These are phyloP conservation scores for Pseudonitzschia multistriata DNA, from an alignment of 108 stramenopile species.

Conservation along the genomic window DNA sequence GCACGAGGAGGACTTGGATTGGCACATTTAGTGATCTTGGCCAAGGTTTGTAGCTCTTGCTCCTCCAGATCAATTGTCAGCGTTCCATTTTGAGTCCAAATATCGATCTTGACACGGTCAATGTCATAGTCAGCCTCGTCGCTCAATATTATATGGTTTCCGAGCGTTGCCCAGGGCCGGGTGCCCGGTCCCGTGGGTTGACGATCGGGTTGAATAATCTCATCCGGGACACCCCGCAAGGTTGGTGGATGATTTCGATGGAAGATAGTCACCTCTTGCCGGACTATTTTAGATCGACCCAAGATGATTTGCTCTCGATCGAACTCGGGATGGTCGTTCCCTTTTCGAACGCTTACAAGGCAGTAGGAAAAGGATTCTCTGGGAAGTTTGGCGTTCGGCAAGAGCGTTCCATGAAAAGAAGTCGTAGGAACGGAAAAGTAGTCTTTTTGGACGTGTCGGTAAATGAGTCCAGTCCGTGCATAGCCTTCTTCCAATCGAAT, in stretches of 20 bases:
- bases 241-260: conserved; percentile 31
- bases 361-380: conserved; percentile 27
- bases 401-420: background rate
- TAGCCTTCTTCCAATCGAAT: background rate
- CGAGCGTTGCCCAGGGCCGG: conserved; percentile 21
- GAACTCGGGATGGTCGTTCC: background rate
- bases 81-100: conserved; percentile 30
- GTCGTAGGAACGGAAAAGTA: conserved; percentile 14
- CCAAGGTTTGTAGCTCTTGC: background rate
- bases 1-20: conserved; percentile 2
- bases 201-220: background rate
- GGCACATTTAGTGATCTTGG: conserved; percentile 13
- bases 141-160: background rate
- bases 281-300: conserved; percentile 19
- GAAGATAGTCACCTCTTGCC: conserved; percentile 12
- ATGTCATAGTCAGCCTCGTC: conserved; percentile 27
- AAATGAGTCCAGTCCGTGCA: background rate
- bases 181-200: conserved; percentile 9
- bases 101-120: conserved; percentile 31
- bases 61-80: conserved; percentile 16
- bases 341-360: conserved; percentile 19
- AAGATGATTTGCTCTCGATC: background rate
- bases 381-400: conserved; percentile 8
- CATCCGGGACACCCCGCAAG: conserved; percentile 1
- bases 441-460: conserved; percentile 1